Evolutionary conservation across 805 yeast genomes (phyloP).

Genomic region (Sugiyamaella smithiae): DNA sequence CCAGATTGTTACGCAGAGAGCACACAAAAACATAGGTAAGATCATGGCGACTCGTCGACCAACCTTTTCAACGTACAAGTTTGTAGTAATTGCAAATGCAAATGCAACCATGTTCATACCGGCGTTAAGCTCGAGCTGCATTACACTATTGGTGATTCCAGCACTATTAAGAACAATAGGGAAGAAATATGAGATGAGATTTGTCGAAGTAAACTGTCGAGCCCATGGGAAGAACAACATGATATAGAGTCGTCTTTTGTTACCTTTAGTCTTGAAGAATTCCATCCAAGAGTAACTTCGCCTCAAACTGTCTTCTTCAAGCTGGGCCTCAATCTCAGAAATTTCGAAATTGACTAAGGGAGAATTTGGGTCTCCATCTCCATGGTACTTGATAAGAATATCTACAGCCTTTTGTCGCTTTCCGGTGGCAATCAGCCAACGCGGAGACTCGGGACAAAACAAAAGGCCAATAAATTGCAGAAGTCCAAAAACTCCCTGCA

Average conservation of each 20-base stretch:
- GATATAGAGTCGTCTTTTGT: conserved; percentile 11
- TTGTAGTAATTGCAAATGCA: conserved; percentile 27
- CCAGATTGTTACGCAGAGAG: conserved; percentile 34
- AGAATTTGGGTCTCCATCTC: conserved; percentile 17
- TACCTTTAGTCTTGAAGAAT: conserved; percentile 10
- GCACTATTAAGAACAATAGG: conserved; percentile 49
- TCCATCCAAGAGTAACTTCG: conserved; percentile 5
- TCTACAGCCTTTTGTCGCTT: conserved; percentile 47
- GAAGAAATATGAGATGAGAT: conserved; percentile 40
- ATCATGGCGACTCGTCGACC: conserved; percentile 37
- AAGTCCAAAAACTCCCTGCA: conserved; percentile 5
- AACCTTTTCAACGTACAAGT: conserved; percentile 35
- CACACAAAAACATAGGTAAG: conserved; percentile 5
- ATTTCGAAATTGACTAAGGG: conserved; percentile 16
- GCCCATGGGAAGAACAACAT: conserved; percentile 8
- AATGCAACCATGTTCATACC: conserved; percentile 11
- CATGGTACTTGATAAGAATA: conserved; percentile 27
- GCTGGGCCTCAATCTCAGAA: conserved; percentile 2
- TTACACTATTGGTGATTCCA: conserved; percentile 42
- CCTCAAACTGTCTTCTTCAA: conserved; percentile 2
- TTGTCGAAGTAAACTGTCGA: conserved; percentile 19
- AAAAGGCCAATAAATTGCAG: conserved; percentile 1
- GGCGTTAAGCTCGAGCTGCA: conserved; percentile 16
- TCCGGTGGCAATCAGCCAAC: conserved; percentile 10
- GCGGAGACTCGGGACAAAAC: conserved; percentile 13